Evolutionary conservation across 352 stramenopile species (phyloP).

Genomic region (Phytophthora pini): DNA sequence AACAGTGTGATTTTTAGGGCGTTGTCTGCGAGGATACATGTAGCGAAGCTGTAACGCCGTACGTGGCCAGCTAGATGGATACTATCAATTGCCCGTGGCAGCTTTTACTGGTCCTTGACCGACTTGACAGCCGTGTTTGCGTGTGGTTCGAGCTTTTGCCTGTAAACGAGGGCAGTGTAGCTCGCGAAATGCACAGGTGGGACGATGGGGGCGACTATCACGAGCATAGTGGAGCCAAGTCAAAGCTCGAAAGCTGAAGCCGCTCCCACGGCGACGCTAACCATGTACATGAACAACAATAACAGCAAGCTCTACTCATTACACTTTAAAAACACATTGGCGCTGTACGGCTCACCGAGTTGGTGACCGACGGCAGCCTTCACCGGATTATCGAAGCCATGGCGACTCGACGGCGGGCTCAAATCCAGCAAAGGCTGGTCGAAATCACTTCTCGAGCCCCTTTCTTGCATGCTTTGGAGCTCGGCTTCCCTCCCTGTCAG

Average conservation of each 20-base stretch:
- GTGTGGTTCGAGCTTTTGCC: not conserved
- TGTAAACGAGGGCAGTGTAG: conserved; percentile 17
- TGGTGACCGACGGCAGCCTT: not conserved
- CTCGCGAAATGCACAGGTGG: conserved; percentile 12
- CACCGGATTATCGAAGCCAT: conserved; percentile 25
- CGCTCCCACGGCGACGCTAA: conserved; percentile 8
- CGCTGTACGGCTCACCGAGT: no score
- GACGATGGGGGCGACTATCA: conserved; percentile 33
- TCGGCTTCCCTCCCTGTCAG: conserved; percentile 27
- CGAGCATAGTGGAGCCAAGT: conserved; percentile 32
- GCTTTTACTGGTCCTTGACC: not conserved
- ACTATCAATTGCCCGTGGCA: not conserved
- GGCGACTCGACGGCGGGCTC: conserved; percentile 35
- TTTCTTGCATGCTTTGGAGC: conserved; percentile 13
- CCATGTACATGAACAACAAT: no score
- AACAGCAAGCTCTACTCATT: no score
- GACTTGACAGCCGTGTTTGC: not conserved
- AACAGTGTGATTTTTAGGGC: no score
- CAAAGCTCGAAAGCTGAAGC: conserved; percentile 23
- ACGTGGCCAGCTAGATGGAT: not conserved
- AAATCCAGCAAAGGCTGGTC: conserved; percentile 29
- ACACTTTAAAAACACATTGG: no score
- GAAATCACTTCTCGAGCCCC: conserved; percentile 17
- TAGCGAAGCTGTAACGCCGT: not conserved
- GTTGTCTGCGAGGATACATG: not conserved